Evolutionary conservation across 148 eudicot species (phyloP).

Genomic region (Bassia scoparia): DNA sequence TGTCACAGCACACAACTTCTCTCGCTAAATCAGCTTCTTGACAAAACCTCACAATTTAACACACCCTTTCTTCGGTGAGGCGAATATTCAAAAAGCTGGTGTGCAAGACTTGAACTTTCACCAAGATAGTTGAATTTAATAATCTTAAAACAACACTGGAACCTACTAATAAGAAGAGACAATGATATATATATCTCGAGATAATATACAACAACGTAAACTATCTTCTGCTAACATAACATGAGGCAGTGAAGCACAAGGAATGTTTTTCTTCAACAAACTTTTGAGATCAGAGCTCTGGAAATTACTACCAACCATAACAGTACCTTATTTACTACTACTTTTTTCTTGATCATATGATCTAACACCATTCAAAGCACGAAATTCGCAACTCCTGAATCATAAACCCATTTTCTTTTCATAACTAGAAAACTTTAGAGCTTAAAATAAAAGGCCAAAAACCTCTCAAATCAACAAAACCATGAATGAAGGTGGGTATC

Average conservation of each 20-base stretch:
- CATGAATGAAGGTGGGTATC: slow-evolving; percentile 15
- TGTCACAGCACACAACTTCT: neutral
- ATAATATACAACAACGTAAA: neutral
- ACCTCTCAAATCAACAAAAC: slow-evolving; percentile 9
- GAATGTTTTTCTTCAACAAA: slow-evolving; percentile 13
- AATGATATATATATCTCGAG: no score
- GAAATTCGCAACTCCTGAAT: slow-evolving; percentile 8
- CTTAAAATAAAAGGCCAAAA: no score
- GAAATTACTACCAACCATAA: slow-evolving; percentile 13
- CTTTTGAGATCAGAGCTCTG: slow-evolving; percentile 24
- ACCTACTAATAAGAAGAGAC: slow-evolving; percentile 6
- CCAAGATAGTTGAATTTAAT: neutral
- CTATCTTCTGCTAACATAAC: slow-evolving; percentile 19
- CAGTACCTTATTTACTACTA: neutral
- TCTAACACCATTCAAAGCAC: slow-evolving; percentile 12
- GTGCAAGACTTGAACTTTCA: slow-evolving; percentile 9
- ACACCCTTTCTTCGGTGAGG: neutral
- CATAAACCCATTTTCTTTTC: slow-evolving; percentile 12
- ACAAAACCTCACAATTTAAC: neutral
- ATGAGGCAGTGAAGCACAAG: slow-evolving; percentile 30
- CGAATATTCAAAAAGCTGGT: slow-evolving; percentile 22
- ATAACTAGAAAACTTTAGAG: no score
- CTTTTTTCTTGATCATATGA: slow-evolving; percentile 5
- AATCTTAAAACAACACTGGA: neutral
- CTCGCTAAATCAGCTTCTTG: neutral